A percentile compares a stretch with the other conserved stretches of the same genome.
These are phyloP conservation scores for Fistulinella staudtii DNA, from an alignment of 1,284 basidiomycete genomes.

Conservation along the genomic window DNA sequence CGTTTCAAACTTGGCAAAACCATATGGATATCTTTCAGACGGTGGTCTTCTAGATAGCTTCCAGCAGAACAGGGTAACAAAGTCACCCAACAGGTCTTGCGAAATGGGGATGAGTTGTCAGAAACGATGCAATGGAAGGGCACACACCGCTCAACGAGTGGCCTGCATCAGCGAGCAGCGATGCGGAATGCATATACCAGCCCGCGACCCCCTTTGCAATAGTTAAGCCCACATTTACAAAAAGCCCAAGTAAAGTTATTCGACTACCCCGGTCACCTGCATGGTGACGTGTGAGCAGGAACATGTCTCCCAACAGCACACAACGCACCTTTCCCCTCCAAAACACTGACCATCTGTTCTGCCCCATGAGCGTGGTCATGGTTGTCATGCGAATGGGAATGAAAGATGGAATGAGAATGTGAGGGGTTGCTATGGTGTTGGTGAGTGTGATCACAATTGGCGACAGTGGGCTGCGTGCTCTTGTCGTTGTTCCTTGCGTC, in stretches of 20 bases:
- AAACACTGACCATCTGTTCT: constrained; percentile 68
- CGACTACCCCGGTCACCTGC: constrained; percentile 75
- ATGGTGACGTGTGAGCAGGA: constrained; percentile 6
- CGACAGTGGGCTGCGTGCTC: background rate
- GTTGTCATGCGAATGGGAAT: constrained; percentile 65
- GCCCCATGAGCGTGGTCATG: constrained; percentile 65
- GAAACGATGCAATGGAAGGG: constrained; percentile 7
- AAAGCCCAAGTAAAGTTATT: constrained; percentile 86
- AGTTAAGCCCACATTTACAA: constrained; percentile 81
- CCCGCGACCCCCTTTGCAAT: constrained; percentile 82
- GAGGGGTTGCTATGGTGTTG: constrained; percentile 31
- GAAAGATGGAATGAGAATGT: constrained; percentile 56
- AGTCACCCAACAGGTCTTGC: constrained; percentile 82
- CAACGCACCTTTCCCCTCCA: constrained; percentile 60
- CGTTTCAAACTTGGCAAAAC: constrained; percentile 93
- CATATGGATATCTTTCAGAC: constrained; percentile 77
- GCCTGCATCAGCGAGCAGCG: constrained; percentile 91
- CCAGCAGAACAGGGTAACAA: constrained; percentile 93
- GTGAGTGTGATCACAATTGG: constrained; percentile 14
- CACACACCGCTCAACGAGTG: constrained; percentile 85
- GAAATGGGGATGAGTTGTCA: constrained; percentile 2
- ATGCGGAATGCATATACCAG: constrained; percentile 86
- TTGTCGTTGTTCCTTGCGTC: constrained; percentile 1
- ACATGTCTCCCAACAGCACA: background rate
- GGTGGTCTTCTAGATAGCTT: constrained; percentile 79